Percentiles rank a stretch among this genome's conserved stretches.
These are phyloP conservation scores for Chytriomyces hyalinus DNA, from an alignment of 192 early-diverging fungal genomes.

Conservation along the genomic window DNA sequence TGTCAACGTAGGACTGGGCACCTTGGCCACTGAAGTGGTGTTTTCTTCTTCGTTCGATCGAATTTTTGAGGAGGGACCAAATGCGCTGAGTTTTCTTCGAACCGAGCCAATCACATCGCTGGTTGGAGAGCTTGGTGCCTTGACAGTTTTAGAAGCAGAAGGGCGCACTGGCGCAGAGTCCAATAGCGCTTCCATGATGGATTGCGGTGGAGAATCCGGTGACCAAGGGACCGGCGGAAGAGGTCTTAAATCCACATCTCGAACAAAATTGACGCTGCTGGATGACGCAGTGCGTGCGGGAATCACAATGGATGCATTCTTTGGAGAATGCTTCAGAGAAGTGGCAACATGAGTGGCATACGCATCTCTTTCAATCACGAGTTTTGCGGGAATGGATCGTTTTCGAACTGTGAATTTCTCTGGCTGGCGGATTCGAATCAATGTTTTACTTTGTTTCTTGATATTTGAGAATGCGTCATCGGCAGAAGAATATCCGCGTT, in stretches of 20 bases:
- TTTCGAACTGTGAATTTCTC: neutral
- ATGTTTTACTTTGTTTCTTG: constrained; percentile 8
- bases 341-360: too few relatives aligned
- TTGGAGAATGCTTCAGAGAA: neutral
- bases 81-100: constrained; percentile 1
- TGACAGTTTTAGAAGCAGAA: too few relatives aligned
- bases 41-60: too few relatives aligned
- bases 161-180: too few relatives aligned
- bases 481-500: constrained; percentile 30
- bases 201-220: too few relatives aligned
- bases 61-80: neutral
- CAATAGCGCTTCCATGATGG: too few relatives aligned
- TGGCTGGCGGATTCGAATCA: neutral
- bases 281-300: constrained; percentile 1
- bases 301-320: neutral
- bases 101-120: neutral
- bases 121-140: too few relatives aligned
- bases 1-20: too few relatives aligned
- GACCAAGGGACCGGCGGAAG: too few relatives aligned
- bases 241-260: neutral
- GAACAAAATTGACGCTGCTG: neutral
- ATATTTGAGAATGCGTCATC: constrained; percentile 7
- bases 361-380: too few relatives aligned
- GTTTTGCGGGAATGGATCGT: neutral
- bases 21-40: too few relatives aligned